Evolutionary conservation across 78 protist genomes (phyloP), one percentile per base, ranked within the genome.

Genomic region (Polysphondylium violaceum): DNA sequence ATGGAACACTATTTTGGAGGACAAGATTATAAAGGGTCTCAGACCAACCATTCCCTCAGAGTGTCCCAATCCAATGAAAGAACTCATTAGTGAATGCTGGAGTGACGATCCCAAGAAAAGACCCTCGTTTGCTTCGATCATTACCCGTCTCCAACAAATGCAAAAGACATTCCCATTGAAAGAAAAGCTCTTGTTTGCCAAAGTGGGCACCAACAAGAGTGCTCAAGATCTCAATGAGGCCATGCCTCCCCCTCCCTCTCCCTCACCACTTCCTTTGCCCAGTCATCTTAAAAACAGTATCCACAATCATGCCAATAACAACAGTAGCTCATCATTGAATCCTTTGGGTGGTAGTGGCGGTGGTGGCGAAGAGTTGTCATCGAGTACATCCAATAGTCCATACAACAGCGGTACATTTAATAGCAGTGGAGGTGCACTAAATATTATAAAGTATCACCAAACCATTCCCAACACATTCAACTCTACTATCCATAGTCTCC

Each of bases 71-170:
- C 36, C 16, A 9, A 75, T 56, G 55, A 43, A n/a, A 25, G 11
- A 21, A 14, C 41, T 88, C 35, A 88, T 88, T 60, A 25, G 44
- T 0, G 94, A 88, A 38, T 88, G 94, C 55, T 88, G 94, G 94
- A 35, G 51, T 41, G 87, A 61, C n/a, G 87, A 75, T 25, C 94
- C 94, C 21, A 64, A 51, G 44, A 75, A 55, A 50, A 40, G 94
- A 59, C 94, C 94, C 68, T 75, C 87, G 2, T 88, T 88, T 43
- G 72, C 61, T 3, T 29, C 38, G 3, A 88, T 88, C 23, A 5
- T 88, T n/a, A 72, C 43, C 7, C 51, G 83, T 31, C 29, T 88
- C 12, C 4, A 36, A 14, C 53, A 50, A 27, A 88, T 88, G 79
- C 55, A 67, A 38, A n/a, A 35, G 25, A 50, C 79, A 0, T 75